Evolutionary conservation across 164 flowering plant species (phyloP).

Genomic region (Magnolia kwangsiensis): DNA sequence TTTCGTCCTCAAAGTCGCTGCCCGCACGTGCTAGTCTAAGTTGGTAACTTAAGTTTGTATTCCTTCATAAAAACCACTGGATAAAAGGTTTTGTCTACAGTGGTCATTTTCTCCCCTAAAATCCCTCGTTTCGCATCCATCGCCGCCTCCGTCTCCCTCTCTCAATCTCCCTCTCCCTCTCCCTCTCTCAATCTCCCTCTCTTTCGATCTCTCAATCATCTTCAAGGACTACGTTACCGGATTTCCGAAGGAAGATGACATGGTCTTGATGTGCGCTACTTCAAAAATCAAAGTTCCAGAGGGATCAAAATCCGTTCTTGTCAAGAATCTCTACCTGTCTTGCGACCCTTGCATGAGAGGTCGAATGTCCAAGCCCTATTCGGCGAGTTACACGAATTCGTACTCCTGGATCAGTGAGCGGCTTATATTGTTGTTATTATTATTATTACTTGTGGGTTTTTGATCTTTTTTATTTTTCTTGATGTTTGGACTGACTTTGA

Average conservation of each 20-base stretch:
- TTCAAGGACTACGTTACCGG: constrained; percentile 7
- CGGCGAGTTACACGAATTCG: constrained; percentile 5
- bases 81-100: too few relatives aligned
- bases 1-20: too few relatives aligned
- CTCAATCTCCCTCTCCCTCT: too few relatives aligned
- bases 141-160: too few relatives aligned
- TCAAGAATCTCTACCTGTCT: constrained; percentile 41
- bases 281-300: constrained; percentile 5
- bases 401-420: constrained; percentile 23
- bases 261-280: constrained; percentile 3
- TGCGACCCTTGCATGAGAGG: constrained; percentile 34
- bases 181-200: too few relatives aligned
- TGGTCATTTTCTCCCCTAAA: too few relatives aligned
- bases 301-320: constrained; percentile 10
- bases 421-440: neutral
- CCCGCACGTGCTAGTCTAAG: too few relatives aligned
- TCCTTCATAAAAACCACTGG: too few relatives aligned
- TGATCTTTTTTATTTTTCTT: neutral
- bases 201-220: too few relatives aligned
- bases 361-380: constrained; percentile 15
- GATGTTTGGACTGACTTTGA: neutral
- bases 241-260: constrained; percentile 15
- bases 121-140: too few relatives aligned
- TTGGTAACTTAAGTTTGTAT: too few relatives aligned
- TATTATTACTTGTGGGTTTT: neutral